phyloP scores from a whole-genome alignment of 768 basidiomycete species.

The Trametes cubensis region DNA sequence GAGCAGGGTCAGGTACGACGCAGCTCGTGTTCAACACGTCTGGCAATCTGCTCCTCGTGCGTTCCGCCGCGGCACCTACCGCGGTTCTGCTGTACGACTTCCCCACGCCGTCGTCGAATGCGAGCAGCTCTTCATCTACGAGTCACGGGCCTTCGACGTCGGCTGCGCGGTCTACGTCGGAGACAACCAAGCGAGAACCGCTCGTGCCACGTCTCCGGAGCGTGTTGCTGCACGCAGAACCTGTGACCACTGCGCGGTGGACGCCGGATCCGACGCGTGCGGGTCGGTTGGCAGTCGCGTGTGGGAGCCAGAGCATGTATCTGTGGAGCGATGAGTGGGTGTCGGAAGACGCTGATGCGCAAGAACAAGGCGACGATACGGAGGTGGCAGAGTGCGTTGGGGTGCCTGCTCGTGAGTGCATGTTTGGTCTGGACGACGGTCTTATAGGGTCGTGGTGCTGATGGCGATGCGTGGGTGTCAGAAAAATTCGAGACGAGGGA shows the following conservation, averaged over 20 bases:
- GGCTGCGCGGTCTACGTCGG: no score
- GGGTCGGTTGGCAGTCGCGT: constrained; percentile 68
- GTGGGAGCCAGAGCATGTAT: constrained; percentile 67
- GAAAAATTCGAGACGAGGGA: constrained; percentile 74
- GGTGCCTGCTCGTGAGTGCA: constrained; percentile 76
- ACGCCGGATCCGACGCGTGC: constrained; percentile 75
- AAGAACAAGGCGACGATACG: constrained; percentile 49
- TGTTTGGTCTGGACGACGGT: neutral
- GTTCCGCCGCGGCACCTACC: constrained; percentile 53
- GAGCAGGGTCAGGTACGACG: constrained; percentile 36
- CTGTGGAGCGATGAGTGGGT: constrained; percentile 87
- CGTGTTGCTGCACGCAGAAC: constrained; percentile 65
- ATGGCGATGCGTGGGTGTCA: constrained; percentile 30
- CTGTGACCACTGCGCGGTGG: constrained; percentile 74
- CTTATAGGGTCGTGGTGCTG: neutral
- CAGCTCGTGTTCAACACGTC: constrained; percentile 84
- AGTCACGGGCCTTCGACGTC: neutral
- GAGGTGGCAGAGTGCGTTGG: constrained; percentile 92
- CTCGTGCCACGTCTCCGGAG: constrained; percentile 61
- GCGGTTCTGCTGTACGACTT: constrained; percentile 24
- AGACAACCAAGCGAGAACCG: constrained; percentile 27
- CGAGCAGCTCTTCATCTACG: neutral
- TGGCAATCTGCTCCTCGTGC: constrained; percentile 71
- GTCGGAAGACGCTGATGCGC: constrained; percentile 41
- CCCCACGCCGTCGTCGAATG: constrained; percentile 5